Percentiles rank a stretch among this genome's conserved stretches.
These are phyloP conservation scores for Neofusicoccum sp. DNA, from an alignment of 2,329 filamentous ascomycete species.

Conservation along the genomic window DNA sequence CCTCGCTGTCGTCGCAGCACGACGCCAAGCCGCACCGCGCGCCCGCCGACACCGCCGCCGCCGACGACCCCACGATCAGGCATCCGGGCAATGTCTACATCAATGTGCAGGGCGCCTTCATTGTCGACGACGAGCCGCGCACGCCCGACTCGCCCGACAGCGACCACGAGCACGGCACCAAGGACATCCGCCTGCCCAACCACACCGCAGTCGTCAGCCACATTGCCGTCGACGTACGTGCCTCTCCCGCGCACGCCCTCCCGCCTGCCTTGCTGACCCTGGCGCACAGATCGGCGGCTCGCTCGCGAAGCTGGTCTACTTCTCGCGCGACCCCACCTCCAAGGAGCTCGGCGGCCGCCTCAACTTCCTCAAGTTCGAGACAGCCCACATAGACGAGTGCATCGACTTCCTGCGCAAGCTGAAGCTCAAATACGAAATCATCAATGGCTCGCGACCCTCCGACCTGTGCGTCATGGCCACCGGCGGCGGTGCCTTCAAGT, in stretches of 20 bases:
- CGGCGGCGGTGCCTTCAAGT: conserved; percentile 93
- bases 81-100: conserved; percentile 76
- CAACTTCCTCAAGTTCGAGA: conserved; percentile 96
- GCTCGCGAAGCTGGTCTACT: conserved; percentile 94
- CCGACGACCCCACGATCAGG: conserved; percentile 52
- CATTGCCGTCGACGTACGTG: conserved; percentile 87
- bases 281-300: conserved; percentile 80
- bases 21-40: too few relatives aligned
- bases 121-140: conserved; percentile 71
- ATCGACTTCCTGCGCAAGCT: conserved; percentile 87
- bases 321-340: conserved; percentile 80
- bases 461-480: conserved; percentile 93
- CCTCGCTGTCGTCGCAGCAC: conserved; percentile 3
- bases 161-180: conserved; percentile 65
- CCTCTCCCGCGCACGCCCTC: neutral
- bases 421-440: conserved; percentile 74
- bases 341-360: conserved; percentile 81
- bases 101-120: conserved; percentile 95
- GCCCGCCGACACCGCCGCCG: neutral
- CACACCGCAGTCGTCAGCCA: conserved; percentile 95
- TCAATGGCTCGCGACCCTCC: conserved; percentile 68
- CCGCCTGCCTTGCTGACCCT: neutral
- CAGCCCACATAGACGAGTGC: conserved; percentile 88
- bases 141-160: conserved; percentile 39
- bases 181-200: conserved; percentile 93